Evolutionary conservation across 345 rosid genomes (phyloP), one percentile per base, ranked within the genome.

Genomic region (Litchi chinensis): DNA sequence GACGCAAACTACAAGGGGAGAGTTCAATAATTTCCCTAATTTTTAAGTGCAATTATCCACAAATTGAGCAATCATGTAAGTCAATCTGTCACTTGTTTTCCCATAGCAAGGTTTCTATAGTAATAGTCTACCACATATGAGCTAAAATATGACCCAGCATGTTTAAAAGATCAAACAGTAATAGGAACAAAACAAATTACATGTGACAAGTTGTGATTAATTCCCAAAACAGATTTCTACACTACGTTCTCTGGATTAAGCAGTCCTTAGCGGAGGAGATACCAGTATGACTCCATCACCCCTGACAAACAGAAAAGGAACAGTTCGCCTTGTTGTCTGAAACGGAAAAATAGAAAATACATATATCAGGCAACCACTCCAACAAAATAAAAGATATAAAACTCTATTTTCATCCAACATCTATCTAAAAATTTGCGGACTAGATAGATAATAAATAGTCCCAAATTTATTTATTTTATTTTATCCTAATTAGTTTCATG

Each of bases 281-380:
- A 97, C 99, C 88, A 97, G 88, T 77, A 97, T 97, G 80, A 97
- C 98, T 75, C 99, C 98, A 74, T 97, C 99, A 57, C 99, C 99
- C 85, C 99, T 88, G 60, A 97, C 99, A 84, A 97, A 97, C 21
- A 97, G 98, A 81, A 88, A 97, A 10, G 95, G 96, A 57, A 97
- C 89, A 0, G 82, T 94, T 19, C 98, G 95, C 86, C 82, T 93
- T 18, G 97, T 93, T 46, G 95, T 87, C 98, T 97, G 96, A 82
- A 86, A 84, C 22, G 46, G 63, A 9, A 82, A 63, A 8, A 2
- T 32, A 79, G 65, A 54, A 4, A 40, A 46, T 16, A 26, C 28
- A 7, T 28, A 62, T 21, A 24, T 32, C 52, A 57, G 70, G 66
- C 68, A 64, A 37, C 22, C 52, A 63, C 37, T 22, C 57, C 39